Evolutionary conservation across 495 filamentous ascomycete genomes (phyloP).

Genomic region (Podospora pseudopauciseta): DNA sequence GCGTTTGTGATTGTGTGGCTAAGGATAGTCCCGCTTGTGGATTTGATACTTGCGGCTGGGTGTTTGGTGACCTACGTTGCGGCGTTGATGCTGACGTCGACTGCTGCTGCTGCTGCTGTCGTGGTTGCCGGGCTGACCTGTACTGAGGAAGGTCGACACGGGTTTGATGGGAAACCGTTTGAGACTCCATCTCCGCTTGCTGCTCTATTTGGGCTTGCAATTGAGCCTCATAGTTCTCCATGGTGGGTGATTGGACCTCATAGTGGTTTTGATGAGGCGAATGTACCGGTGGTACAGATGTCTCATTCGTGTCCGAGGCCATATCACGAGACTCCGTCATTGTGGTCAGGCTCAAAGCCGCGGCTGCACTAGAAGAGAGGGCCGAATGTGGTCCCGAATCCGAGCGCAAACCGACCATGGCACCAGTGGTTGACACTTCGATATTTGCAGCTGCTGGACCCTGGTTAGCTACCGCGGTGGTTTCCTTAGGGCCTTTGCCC

Average conservation of each 20-base stretch:
- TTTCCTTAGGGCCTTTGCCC: conserved; percentile 19
- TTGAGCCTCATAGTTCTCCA: conserved; percentile 34
- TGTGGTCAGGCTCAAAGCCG: neutral
- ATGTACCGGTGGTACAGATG: conserved; percentile 20
- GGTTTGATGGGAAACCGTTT: conserved; percentile 12
- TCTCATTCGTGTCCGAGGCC: conserved; percentile 11
- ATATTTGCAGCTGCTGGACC: conserved; percentile 2
- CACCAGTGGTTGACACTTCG: neutral
- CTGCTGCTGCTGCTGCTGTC: conserved; percentile 26
- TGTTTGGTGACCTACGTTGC: conserved; percentile 25
- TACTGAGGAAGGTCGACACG: conserved; percentile 18
- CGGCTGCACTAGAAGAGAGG: neutral
- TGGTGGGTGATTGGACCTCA: conserved; percentile 32
- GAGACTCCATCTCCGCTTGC: conserved; percentile 23
- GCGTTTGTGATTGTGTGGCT: conserved; percentile 20
- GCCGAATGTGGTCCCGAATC: too few relatives aligned
- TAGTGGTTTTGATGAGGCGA: conserved; percentile 27
- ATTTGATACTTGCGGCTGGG: conserved; percentile 27
- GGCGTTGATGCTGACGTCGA: conserved; percentile 18
- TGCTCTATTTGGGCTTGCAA: conserved; percentile 34
- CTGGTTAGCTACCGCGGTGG: neutral
- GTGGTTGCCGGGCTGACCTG: conserved; percentile 22
- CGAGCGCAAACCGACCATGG: neutral
- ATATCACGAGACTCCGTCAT: conserved; percentile 9
- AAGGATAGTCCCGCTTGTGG: conserved; percentile 22